Conservation (phyloP, 2,329 filamentous ascomycete species). For the Cladobotryum protrusum region DNA sequence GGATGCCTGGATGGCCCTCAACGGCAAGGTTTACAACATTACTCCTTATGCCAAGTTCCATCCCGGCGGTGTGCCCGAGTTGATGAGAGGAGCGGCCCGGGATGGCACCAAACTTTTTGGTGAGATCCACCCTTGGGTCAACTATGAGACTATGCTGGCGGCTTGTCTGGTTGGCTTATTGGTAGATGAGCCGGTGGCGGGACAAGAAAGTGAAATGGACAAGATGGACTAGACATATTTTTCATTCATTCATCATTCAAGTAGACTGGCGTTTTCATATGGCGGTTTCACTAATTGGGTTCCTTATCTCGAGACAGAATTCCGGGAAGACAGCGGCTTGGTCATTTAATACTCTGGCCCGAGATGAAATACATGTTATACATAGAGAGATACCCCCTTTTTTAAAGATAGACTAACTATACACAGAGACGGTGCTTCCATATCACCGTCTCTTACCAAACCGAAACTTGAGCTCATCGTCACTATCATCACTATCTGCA, state of each 20-base stretch:
- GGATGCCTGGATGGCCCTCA: slow-evolving; percentile 85
- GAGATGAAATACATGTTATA: too few species aligned
- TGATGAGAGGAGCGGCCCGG: slow-evolving; percentile 56
- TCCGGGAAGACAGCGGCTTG: too few species aligned
- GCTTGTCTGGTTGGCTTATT: slow-evolving; percentile 58
- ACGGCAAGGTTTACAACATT: slow-evolving; percentile 91
- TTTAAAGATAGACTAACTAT: neutral
- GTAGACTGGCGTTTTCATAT: neutral
- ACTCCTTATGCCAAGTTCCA: slow-evolving; percentile 86
- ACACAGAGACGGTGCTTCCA: neutral
- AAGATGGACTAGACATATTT: slow-evolving; percentile 49
- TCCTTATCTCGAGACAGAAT: too few species aligned
- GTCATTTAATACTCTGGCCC: too few species aligned
- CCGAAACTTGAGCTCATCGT: slow-evolving; percentile 51
- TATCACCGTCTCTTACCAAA: slow-evolving; percentile 45
- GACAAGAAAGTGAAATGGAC: slow-evolving; percentile 43
- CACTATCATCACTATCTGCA: slow-evolving; percentile 42
- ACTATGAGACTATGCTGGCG: slow-evolving; percentile 63
- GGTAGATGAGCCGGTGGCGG: slow-evolving; percentile 48
- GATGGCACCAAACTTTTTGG: slow-evolving; percentile 60
- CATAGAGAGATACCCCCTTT: neutral
- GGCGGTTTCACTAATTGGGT: too few species aligned
- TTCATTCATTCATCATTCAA: neutral
- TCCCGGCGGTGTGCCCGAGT: slow-evolving; percentile 74
- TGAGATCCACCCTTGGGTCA: slow-evolving; percentile 66